phyloP scores from a whole-genome alignment of 2,329 filamentous ascomycete species.

The Colletotrichum brevisporum region DNA sequence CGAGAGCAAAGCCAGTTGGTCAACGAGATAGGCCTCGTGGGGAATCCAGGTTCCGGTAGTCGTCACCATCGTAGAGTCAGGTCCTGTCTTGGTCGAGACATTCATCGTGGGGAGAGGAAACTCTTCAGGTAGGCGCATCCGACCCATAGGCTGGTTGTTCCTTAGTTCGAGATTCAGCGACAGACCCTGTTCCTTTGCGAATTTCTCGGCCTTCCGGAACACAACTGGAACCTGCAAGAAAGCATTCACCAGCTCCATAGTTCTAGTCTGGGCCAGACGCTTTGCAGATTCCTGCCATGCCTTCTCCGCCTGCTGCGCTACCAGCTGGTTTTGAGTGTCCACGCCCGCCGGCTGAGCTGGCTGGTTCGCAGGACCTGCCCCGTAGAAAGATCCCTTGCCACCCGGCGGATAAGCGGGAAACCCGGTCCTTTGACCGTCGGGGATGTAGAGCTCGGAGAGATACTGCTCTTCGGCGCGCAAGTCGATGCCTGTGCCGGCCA shows the following conservation, averaged over 20 bases:
- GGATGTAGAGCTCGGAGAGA: conserved; percentile 76
- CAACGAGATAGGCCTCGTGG: conserved; percentile 81
- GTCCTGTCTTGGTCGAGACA: conserved; percentile 68
- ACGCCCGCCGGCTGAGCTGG: conserved; percentile 61
- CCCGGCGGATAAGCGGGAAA: conserved; percentile 70
- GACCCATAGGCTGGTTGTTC: conserved; percentile 59
- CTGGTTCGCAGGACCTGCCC: conserved; percentile 76
- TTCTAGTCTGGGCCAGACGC: conserved; percentile 70
- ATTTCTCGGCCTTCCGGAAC: conserved; percentile 71
- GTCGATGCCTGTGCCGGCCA: conserved; percentile 89
- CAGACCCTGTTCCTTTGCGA: conserved; percentile 71
- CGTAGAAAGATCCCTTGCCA: conserved; percentile 72
- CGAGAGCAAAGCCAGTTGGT: conserved; percentile 86
- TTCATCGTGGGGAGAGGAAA: conserved; percentile 67
- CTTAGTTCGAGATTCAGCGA: conserved; percentile 70
- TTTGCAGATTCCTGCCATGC: conserved; percentile 77
- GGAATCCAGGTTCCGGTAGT: conserved; percentile 80
- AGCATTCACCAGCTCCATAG: conserved; percentile 80
- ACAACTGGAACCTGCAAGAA: conserved; percentile 77
- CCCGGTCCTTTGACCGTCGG: conserved; percentile 63
- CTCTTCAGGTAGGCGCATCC: conserved; percentile 64
- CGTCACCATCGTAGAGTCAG: conserved; percentile 74
- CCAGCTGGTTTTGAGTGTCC: conserved; percentile 73
- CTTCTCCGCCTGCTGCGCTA: conserved; percentile 74
- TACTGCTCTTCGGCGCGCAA: conserved; percentile 88